Evolutionary conservation across 163 green algal genomes (phyloP).

Genomic region (Scenedesmus sp.): DNA sequence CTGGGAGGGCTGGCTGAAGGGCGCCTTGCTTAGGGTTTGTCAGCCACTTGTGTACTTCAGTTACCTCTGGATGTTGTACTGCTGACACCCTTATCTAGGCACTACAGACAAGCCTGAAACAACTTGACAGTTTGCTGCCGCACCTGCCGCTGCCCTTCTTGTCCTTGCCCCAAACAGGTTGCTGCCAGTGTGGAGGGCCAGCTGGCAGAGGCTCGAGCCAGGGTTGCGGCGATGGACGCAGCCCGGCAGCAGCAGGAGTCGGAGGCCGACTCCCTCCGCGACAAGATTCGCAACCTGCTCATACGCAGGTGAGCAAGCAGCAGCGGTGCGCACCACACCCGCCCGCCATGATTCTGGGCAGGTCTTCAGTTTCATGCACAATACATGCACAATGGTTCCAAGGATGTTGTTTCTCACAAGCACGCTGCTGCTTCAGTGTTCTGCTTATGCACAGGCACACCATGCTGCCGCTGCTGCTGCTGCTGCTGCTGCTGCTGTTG

Average conservation of each 20-base stretch:
- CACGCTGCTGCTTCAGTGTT: background rate
- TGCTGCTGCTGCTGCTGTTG: conserved; percentile 28
- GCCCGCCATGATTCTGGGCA: background rate
- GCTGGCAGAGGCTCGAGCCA: background rate
- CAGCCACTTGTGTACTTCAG: no score
- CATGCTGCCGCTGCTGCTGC: conserved; percentile 1
- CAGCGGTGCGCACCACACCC: background rate
- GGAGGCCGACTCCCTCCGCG: background rate
- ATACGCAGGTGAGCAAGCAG: background rate
- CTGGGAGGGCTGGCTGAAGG: no score
- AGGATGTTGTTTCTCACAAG: background rate
- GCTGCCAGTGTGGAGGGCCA: conserved; percentile 35
- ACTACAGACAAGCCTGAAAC: no score
- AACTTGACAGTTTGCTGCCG: background rate
- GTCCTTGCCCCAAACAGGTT: background rate
- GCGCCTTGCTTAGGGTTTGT: no score
- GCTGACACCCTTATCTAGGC: no score
- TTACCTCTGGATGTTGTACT: no score
- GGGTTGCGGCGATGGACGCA: background rate
- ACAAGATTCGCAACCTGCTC: conserved; percentile 12
- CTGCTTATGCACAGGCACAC: background rate
- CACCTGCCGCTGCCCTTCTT: background rate
- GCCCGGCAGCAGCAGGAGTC: background rate
- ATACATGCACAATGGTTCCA: background rate
- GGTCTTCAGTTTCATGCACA: no score